phyloP scores from a whole-genome alignment of 2,329 filamentous ascomycete species.

The Botrytis fabae region DNA sequence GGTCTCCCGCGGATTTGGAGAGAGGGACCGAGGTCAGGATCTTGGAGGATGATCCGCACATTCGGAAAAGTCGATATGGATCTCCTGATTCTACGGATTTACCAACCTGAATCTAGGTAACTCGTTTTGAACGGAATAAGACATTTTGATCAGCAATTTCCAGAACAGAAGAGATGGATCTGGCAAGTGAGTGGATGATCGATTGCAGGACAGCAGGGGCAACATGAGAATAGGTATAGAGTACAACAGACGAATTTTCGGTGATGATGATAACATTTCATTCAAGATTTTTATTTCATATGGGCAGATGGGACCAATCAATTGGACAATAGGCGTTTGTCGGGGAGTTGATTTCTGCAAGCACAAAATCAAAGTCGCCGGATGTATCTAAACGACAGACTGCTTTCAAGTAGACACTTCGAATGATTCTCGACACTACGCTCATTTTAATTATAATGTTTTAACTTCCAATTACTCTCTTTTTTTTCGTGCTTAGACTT shows the following conservation, averaged over 20 bases:
- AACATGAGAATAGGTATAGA: background rate
- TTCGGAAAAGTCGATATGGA: constrained; percentile 4
- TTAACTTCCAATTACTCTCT: background rate
- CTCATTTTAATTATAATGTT: background rate
- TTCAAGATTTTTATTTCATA: background rate
- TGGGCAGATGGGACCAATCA: background rate
- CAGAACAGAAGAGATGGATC: background rate
- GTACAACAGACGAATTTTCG: background rate
- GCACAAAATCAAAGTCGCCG: background rate
- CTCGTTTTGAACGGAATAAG: background rate
- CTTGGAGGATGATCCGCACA: background rate
- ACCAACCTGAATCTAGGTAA: background rate
- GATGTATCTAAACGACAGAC: background rate
- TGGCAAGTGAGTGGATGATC: too few relatives aligned
- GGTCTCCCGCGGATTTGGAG: background rate
- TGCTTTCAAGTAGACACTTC: background rate
- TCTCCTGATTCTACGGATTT: background rate
- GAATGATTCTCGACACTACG: background rate
- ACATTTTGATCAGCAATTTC: background rate
- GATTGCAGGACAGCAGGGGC: background rate
- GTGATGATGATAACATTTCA: background rate
- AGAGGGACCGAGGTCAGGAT: background rate
- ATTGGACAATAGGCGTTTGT: background rate
- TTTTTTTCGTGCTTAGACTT: background rate
- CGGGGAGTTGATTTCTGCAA: background rate